A percentile compares a stretch with the other conserved stretches of the same genome.
Evolutionary conservation across 805 yeast genomes (phyloP).

Genomic region (Candida insectorum): DNA sequence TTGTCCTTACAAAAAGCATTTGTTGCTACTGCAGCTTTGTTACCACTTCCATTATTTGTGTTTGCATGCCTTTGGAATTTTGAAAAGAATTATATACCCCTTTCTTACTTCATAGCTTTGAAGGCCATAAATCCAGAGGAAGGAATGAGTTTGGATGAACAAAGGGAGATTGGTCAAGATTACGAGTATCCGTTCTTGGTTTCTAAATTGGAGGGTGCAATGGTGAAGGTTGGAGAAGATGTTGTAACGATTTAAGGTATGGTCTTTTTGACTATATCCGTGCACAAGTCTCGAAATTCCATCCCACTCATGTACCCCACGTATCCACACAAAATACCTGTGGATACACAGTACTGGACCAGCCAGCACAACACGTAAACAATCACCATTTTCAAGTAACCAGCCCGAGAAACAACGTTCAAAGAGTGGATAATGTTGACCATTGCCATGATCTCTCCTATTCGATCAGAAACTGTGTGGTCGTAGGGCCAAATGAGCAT

Average conservation of each 20-base stretch:
- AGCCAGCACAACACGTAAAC: too few relatives aligned
- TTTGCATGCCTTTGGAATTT: slow-evolving; percentile 71
- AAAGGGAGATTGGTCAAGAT: slow-evolving; percentile 65
- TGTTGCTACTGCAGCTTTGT: slow-evolving; percentile 62
- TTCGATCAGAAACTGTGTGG: too few relatives aligned
- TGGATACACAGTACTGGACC: too few relatives aligned
- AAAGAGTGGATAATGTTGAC: slow-evolving; percentile 64
- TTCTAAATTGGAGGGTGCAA: slow-evolving; percentile 75
- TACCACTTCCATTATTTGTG: slow-evolving; percentile 75
- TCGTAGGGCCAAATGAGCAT: slow-evolving; percentile 98
- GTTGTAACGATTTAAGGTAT: too few relatives aligned
- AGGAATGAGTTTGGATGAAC: slow-evolving; percentile 68
- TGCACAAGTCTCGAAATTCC: too few relatives aligned
- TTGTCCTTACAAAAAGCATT: slow-evolving; percentile 79
- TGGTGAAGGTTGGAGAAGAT: slow-evolving; percentile 5
- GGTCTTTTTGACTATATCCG: too few relatives aligned
- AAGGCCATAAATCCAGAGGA: slow-evolving; percentile 60
- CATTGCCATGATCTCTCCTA: too few relatives aligned
- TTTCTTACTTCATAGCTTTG: slow-evolving; percentile 81
- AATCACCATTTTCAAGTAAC: slow-evolving; percentile 16
- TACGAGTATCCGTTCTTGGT: slow-evolving; percentile 77
- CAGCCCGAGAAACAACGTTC: slow-evolving; percentile 15
- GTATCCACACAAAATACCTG: too few relatives aligned
- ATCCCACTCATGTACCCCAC: too few relatives aligned
- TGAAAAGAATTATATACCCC: slow-evolving; percentile 75